Evolutionary conservation across 2,329 filamentous ascomycete genomes (phyloP).

Genomic region (Trichoderma arundinaceum): DNA sequence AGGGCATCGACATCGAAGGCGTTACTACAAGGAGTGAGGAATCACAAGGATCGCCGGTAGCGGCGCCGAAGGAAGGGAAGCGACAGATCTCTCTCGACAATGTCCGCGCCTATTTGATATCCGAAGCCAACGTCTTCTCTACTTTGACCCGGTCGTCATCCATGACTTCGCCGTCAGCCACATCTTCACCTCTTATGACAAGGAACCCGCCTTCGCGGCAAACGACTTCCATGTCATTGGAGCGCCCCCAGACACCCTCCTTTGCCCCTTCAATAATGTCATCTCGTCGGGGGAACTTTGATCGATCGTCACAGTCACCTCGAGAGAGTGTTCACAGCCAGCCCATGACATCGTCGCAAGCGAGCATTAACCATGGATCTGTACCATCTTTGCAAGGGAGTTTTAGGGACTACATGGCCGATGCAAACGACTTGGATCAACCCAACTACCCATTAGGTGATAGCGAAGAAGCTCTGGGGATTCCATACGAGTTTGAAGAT

Average conservation of each 20-base stretch:
- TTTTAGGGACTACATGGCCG: conserved; percentile 37
- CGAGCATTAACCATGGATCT: conserved; percentile 39
- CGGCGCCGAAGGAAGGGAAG: conserved; percentile 64
- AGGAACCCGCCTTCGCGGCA: conserved; percentile 46
- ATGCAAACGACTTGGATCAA: conserved; percentile 36
- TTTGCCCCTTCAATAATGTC: conserved; percentile 26
- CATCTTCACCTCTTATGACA: conserved; percentile 59
- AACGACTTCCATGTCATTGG: conserved; percentile 40
- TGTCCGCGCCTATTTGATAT: conserved; percentile 69
- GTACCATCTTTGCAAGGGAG: conserved; percentile 39
- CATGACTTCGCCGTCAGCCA: conserved; percentile 49
- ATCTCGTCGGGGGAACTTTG: neutral
- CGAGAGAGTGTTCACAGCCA: conserved; percentile 21
- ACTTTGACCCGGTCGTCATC: conserved; percentile 63
- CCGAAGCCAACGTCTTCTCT: conserved; percentile 70
- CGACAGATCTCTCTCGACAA: conserved; percentile 67
- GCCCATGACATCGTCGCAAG: conserved; percentile 37
- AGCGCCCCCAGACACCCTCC: conserved; percentile 36
- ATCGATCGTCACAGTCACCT: conserved; percentile 35
- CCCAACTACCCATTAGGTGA: conserved; percentile 47
- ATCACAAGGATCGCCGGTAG: conserved; percentile 45
- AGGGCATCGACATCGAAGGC: conserved; percentile 69
- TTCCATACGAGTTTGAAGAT: conserved; percentile 58
- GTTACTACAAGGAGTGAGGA: conserved; percentile 55
- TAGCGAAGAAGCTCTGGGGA: conserved; percentile 62